Conservation (phyloP, 2,329 filamentous ascomycete species). For the Fusarium napiforme region DNA sequence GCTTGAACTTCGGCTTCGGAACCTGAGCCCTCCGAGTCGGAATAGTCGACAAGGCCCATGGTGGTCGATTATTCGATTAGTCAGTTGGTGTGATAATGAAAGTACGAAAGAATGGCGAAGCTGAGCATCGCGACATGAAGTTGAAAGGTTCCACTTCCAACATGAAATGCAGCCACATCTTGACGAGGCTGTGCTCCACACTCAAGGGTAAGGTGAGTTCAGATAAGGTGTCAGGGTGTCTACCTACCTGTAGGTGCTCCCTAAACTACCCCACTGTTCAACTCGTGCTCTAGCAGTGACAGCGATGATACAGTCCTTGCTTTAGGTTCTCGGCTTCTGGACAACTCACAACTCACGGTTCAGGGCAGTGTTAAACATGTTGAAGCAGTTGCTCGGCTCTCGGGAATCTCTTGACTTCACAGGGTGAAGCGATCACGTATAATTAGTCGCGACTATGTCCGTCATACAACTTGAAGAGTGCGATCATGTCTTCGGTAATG, state of each 20-base stretch:
- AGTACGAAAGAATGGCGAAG: not conserved
- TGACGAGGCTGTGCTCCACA: slow-evolving; percentile 34
- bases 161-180: slow-evolving; percentile 34
- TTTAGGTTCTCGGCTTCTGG: slow-evolving; percentile 3
- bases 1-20: slow-evolving; percentile 59
- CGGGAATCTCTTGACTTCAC: not conserved
- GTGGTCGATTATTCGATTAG: slow-evolving; percentile 20
- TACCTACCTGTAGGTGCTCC: not conserved
- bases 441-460: slow-evolving; percentile 46
- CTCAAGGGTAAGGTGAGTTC: not conserved
- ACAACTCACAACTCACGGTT: not conserved
- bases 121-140: slow-evolving; percentile 1
- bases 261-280: slow-evolving; percentile 16
- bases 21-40: slow-evolving; percentile 84
- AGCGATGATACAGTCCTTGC: slow-evolving; percentile 6
- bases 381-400: slow-evolving; percentile 4
- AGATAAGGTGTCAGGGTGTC: not conserved
- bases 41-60: slow-evolving; percentile 87
- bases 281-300: slow-evolving; percentile 5
- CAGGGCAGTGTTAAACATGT: slow-evolving; percentile 31
- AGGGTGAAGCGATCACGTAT: slow-evolving; percentile 5
- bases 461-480: slow-evolving; percentile 55
- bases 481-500: slow-evolving; percentile 16
- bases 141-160: slow-evolving; percentile 27
- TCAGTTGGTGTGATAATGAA: not conserved